Base-by-base conservation (phyloP, 345 rosid species). In the Nasturtium officinale region DNA sequence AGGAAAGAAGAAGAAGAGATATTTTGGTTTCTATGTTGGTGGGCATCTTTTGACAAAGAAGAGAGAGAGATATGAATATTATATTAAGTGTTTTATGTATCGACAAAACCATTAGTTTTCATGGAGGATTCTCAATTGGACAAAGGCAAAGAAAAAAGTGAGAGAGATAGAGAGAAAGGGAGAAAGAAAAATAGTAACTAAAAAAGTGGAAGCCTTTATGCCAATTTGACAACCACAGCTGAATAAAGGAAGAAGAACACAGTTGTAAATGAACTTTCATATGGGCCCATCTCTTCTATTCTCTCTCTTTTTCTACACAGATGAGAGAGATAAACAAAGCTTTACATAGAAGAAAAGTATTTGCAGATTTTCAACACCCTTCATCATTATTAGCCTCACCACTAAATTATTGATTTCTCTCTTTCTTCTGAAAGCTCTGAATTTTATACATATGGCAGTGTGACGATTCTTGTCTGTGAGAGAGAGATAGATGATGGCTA, bases 11-110 rank as follows among this genome's bases (percentile, higher is more conserved):
- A 60, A 47, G 10, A 52, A 18, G 12, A 58, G 50, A 63, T 38
- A 17, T 29, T 74, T 28, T 5, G 6, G 1, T 6, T 40, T 75
- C 37, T 60, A 1, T 25, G 63, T 76, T 58, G 66, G 78, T 78
- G 81, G 78, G 74, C 70, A 78, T 78, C 81, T 78, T 78, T 67
- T 66, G 81, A 72, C 69, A 72, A 60, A 68, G 47, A 26, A 62
- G 46, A 48, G 18, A 53, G n/a, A 51, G 17, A 69, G 8, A 37
- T 6, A 28, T 35, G 30, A 48, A 63, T 6, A 23, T 17, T 59
- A 33, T 10, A 33, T 16, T 57, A 29, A 62, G 54, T 51, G 63
- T 58, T 29, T 51, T 38, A 38, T 61, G 45, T 30, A 46, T 21
- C 78, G 77, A 78, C 81, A 73, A 45, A 73, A 62, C 53, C 58